Evolutionary conservation across 257 asterid genomes (phyloP).

Genomic region (Nicotiana sylvestris): DNA sequence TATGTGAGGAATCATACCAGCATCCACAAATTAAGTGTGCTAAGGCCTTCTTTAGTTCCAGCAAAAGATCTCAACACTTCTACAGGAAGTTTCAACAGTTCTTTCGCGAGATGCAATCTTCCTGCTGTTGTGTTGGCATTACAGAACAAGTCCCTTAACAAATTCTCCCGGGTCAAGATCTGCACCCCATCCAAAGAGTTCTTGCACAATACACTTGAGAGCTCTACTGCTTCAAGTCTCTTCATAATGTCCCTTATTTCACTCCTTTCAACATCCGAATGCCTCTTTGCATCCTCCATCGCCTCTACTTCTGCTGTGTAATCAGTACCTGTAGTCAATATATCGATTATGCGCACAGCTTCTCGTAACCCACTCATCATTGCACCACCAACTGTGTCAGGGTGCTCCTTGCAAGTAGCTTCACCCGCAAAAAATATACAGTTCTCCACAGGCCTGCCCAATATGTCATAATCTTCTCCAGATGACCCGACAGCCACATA

Average conservation of each 20-base stretch:
- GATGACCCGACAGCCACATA: conserved; percentile 98
- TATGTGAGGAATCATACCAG: conserved; percentile 42
- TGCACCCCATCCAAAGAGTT: conserved; percentile 61
- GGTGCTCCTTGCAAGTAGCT: conserved; percentile 99
- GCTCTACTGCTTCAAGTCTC: conserved; percentile 71
- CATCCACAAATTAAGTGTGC: conserved; percentile 90
- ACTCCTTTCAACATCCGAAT: conserved; percentile 61
- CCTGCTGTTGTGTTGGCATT: conserved; percentile 80
- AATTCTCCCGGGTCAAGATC: conserved; percentile 48
- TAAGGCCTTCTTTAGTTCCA: conserved; percentile 85
- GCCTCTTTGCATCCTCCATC: conserved; percentile 80
- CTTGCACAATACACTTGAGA: conserved; percentile 49
- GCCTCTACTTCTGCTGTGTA: conserved; percentile 81
- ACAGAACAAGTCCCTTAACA: conserved; percentile 80
- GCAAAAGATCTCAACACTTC: conserved; percentile 82
- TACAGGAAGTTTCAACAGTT: conserved; percentile 84
- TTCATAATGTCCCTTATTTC: conserved; percentile 80
- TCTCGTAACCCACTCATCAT: conserved; percentile 98
- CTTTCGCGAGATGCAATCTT: conserved; percentile 83
- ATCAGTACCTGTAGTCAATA: conserved; percentile 73
- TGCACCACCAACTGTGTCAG: conserved; percentile 99
- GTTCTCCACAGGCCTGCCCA: conserved; percentile 92
- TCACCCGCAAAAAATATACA: conserved; percentile 98
- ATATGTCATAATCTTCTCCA: conserved; percentile 93
- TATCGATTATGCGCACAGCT: conserved; percentile 85